A percentile compares a stretch with the other conserved stretches of the same genome.
Conservation (phyloP, 2,329 filamentous ascomycete species). For the Aspergillus felis region DNA sequence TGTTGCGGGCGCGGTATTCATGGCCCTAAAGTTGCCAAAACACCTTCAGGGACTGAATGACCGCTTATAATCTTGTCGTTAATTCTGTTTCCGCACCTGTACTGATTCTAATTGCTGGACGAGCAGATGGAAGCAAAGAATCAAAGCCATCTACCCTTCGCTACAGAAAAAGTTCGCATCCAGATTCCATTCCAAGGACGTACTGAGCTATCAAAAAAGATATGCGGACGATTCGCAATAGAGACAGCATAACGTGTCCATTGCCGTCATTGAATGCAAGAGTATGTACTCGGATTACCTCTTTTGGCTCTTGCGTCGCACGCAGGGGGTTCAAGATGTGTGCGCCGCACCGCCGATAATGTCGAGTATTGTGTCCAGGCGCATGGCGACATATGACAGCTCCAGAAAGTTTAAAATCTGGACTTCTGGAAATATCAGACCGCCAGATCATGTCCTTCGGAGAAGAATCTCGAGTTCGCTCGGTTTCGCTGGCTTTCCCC, state of each 20-base stretch:
- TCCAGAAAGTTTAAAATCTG: slow-evolving; percentile 3
- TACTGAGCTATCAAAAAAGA: neutral
- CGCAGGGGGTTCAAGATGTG: neutral
- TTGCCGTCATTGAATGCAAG: neutral
- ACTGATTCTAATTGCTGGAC: neutral
- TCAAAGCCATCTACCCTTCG: neutral
- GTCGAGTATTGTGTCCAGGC: neutral
- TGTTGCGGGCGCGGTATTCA: too few relatives aligned
- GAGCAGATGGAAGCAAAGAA: neutral
- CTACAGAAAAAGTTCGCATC: neutral
- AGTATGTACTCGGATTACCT: neutral
- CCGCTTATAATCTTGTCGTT: too few relatives aligned
- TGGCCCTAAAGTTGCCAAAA: too few relatives aligned
- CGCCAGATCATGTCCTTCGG: slow-evolving; percentile 15
- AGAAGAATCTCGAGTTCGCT: neutral
- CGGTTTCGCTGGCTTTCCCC: neutral
- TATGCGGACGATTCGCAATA: neutral
- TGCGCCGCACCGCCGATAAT: neutral
- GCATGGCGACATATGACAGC: slow-evolving; percentile 13
- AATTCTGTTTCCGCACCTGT: neutral
- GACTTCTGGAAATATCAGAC: slow-evolving; percentile 1
- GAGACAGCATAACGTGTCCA: slow-evolving; percentile 3
- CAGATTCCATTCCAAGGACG: neutral
- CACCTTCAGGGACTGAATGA: too few relatives aligned
- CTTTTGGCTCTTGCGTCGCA: neutral